Conservation (phyloP, 2,329 filamentous ascomycete species). For the Colletotrichum magnum region DNA sequence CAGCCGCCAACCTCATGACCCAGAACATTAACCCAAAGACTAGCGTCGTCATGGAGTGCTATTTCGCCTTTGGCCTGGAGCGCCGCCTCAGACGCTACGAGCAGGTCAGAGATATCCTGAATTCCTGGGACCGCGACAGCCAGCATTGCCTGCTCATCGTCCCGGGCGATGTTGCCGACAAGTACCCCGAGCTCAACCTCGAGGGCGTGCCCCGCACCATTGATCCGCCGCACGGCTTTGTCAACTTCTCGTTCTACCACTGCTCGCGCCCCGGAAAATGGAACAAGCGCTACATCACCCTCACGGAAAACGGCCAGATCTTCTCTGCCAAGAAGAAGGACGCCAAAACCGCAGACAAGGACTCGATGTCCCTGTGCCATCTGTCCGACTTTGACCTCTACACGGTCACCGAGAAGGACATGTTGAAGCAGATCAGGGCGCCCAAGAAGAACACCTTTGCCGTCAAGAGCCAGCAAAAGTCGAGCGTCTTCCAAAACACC, state of each 20-base stretch:
- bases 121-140: slow-evolving; percentile 89
- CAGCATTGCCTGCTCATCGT: slow-evolving; percentile 82
- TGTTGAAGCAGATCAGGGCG: slow-evolving; percentile 80
- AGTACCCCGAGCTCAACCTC: slow-evolving; percentile 74
- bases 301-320: slow-evolving; percentile 82
- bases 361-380: slow-evolving; percentile 81
- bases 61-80: slow-evolving; percentile 81
- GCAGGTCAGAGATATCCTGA: slow-evolving; percentile 87
- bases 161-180: slow-evolving; percentile 68
- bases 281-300: slow-evolving; percentile 85
- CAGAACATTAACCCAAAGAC: slow-evolving; percentile 74
- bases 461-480: slow-evolving; percentile 93
- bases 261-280: slow-evolving; percentile 88
- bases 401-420: slow-evolving; percentile 77
- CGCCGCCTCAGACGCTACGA: slow-evolving; percentile 89
- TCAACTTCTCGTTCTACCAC: slow-evolving; percentile 80
- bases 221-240: slow-evolving; percentile 74
- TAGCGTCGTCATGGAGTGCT: slow-evolving; percentile 84
- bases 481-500: slow-evolving; percentile 83
- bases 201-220: slow-evolving; percentile 70
- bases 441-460: slow-evolving; percentile 90
- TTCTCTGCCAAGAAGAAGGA: slow-evolving; percentile 78
- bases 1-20: slow-evolving; percentile 74
- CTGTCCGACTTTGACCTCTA: slow-evolving; percentile 96
- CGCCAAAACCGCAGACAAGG: slow-evolving; percentile 74